phyloP scores from a whole-genome alignment of 768 basidiomycete species.

The Mycena venus region DNA sequence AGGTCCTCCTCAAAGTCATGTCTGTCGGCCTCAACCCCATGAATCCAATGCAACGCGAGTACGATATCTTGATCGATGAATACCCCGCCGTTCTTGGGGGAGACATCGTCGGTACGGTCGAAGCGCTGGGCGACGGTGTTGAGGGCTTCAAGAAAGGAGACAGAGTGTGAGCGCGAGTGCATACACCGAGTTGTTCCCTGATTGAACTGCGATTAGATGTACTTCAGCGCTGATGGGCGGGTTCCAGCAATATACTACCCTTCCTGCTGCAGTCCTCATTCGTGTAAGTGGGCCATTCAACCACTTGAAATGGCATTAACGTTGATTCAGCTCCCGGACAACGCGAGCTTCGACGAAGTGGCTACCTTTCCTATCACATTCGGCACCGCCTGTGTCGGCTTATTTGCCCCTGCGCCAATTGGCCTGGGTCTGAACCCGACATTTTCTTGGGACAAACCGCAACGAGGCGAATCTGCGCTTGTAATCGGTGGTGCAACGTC shows the following conservation, averaged over 20 bases:
- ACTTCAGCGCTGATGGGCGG: neutral
- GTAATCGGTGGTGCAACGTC: constrained; percentile 24
- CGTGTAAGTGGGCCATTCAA: neutral
- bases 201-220: neutral
- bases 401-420: too few relatives aligned
- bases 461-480: constrained; percentile 29
- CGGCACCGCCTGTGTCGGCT: constrained; percentile 20
- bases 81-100: constrained; percentile 44
- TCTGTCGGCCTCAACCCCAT: constrained; percentile 47
- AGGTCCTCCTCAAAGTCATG: constrained; percentile 46
- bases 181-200: neutral
- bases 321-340: constrained; percentile 14
- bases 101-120: constrained; percentile 49
- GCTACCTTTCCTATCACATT: constrained; percentile 25
- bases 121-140: constrained; percentile 51
- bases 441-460: too few relatives aligned
- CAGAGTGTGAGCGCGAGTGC: constrained; percentile 32
- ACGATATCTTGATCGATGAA: constrained; percentile 33
- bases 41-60: constrained; percentile 49
- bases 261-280: neutral
- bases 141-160: too few relatives aligned
- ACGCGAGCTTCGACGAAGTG: too few relatives aligned
- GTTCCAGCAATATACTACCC: constrained; percentile 7
- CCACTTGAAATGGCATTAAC: neutral
- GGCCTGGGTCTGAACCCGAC: constrained; percentile 24